These are phyloP conservation scores for Saccharomycopsis sp. DNA, from an alignment of 805 yeast genomes.

Conservation along the genomic window DNA sequence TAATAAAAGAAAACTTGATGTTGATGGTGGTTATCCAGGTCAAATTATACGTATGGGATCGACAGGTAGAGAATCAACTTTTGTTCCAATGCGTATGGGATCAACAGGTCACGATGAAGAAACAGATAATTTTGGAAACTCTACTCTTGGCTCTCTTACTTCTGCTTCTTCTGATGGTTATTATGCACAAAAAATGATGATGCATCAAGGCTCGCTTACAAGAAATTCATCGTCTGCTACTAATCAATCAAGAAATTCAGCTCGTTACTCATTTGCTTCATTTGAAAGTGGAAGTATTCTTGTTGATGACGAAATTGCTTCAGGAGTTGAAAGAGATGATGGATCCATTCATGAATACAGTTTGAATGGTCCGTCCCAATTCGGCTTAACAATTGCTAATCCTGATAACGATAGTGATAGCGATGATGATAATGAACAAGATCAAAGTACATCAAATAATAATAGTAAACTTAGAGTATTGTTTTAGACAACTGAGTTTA, in stretches of 20 bases:
- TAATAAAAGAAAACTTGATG: constrained; percentile 2
- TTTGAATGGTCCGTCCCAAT: constrained; percentile 3
- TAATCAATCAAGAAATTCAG: background rate
- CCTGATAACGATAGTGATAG: constrained; percentile 14
- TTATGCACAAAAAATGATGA: constrained; percentile 12
- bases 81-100: constrained; percentile 14
- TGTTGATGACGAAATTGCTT: constrained; percentile 14
- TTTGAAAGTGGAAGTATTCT: constrained; percentile 11
- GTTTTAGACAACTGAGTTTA: constrained; percentile 5
- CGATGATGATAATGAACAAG: constrained; percentile 5
- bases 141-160: constrained; percentile 12
- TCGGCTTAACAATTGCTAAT: constrained; percentile 17
- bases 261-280: constrained; percentile 16
- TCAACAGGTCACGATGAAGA: constrained; percentile 13
- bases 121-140: constrained; percentile 2
- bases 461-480: constrained; percentile 7
- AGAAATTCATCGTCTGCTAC: constrained; percentile 15
- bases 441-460: background rate
- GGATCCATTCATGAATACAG: constrained; percentile 15
- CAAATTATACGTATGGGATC: constrained; percentile 15
- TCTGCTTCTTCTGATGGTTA: constrained; percentile 11
- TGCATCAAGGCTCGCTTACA: constrained; percentile 1
- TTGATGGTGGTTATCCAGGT: background rate
- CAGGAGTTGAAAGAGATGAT: constrained; percentile 11
- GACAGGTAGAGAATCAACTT: constrained; percentile 12